Percentiles rank a stretch among this genome's conserved stretches.
Conservation (phyloP, 768 basidiomycete species). For the Boletus tylopilopsis region DNA sequence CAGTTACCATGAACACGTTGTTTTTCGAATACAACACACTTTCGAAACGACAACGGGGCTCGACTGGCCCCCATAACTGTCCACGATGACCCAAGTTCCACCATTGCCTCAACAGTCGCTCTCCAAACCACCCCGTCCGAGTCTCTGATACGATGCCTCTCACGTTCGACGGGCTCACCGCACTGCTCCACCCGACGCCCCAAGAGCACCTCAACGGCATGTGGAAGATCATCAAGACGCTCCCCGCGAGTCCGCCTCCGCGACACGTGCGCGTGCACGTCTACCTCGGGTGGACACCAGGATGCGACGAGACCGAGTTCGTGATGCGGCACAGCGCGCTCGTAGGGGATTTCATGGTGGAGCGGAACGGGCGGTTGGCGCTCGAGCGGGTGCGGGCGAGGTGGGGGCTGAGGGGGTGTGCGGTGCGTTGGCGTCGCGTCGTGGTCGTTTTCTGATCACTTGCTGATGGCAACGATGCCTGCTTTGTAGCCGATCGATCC, state of each 20-base stretch:
- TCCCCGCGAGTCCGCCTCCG: slow-evolving; percentile 15
- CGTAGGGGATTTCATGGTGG: slow-evolving; percentile 26
- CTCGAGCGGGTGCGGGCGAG: slow-evolving; percentile 16
- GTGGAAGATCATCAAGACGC: slow-evolving; percentile 21
- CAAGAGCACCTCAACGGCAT: slow-evolving; percentile 22
- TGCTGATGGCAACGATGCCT: no score
- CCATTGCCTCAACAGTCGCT: no score
- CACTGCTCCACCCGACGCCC: slow-evolving; percentile 12
- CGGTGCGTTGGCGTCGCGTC: slow-evolving; percentile 2
- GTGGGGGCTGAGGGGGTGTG: slow-evolving; percentile 26
- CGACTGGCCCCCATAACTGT: no score
- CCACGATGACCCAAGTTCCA: no score
- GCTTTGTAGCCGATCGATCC: slow-evolving; percentile 19
- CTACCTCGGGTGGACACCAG: slow-evolving; percentile 27
- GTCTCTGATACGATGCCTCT: no score
- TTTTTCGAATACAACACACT: no score
- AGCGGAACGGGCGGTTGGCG: slow-evolving; percentile 17
- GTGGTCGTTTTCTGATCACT: no score
- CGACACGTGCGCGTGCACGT: slow-evolving; percentile 31
- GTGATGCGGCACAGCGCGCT: slow-evolving; percentile 25
- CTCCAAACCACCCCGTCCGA: no score
- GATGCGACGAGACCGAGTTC: slow-evolving; percentile 28
- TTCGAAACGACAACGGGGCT: no score
- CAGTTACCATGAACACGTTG: no score
- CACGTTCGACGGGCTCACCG: slow-evolving; percentile 14